A percentile compares a stretch with the other conserved stretches of the same genome.
phyloP scores from a whole-genome alignment of 2,329 filamentous ascomycete genomes.

The Harringtonia aguacate region DNA sequence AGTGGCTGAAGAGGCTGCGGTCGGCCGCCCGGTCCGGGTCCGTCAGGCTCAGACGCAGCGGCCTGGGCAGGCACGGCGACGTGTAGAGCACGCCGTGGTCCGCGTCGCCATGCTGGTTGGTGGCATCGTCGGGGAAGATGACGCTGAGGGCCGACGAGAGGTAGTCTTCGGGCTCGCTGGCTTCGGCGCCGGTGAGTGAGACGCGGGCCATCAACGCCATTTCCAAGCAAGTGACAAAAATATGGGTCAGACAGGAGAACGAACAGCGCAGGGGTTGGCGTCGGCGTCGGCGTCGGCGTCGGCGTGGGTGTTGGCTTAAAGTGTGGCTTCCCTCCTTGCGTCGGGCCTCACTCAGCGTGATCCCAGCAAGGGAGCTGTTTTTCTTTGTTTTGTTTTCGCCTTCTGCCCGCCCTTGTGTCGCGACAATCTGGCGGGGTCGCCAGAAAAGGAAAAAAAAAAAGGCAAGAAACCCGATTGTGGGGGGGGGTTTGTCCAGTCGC shows the following conservation, averaged over 20 bases:
- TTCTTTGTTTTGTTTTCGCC: too few species aligned
- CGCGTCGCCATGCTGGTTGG: constrained; percentile 54
- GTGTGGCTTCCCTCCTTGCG: not conserved
- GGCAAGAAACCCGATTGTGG: too few species aligned
- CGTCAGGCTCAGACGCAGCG: constrained; percentile 32
- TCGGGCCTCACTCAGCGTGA: not conserved
- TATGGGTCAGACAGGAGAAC: not conserved
- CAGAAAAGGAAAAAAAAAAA: too few species aligned
- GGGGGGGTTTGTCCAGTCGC: too few species aligned
- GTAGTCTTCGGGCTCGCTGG: constrained; percentile 44
- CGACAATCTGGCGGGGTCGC: too few species aligned
- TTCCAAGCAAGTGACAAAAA: too few species aligned
- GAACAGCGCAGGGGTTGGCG: not conserved
- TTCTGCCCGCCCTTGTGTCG: too few species aligned
- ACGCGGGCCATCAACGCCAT: constrained; percentile 40
- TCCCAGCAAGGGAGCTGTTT: too few species aligned
- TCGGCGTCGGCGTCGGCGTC: too few species aligned
- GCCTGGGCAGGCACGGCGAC: constrained; percentile 36
- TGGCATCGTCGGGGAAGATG: constrained; percentile 58
- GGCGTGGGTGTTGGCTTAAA: too few species aligned
- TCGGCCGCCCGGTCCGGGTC: constrained; percentile 41
- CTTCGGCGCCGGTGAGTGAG: constrained; percentile 24
- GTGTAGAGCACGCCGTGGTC: constrained; percentile 48
- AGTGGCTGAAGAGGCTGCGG: constrained; percentile 56
- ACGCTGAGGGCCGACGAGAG: constrained; percentile 47